These are phyloP conservation scores for Cercospora berteroae DNA, from an alignment of 2,329 filamentous ascomycete genomes.

Conservation along the genomic window DNA sequence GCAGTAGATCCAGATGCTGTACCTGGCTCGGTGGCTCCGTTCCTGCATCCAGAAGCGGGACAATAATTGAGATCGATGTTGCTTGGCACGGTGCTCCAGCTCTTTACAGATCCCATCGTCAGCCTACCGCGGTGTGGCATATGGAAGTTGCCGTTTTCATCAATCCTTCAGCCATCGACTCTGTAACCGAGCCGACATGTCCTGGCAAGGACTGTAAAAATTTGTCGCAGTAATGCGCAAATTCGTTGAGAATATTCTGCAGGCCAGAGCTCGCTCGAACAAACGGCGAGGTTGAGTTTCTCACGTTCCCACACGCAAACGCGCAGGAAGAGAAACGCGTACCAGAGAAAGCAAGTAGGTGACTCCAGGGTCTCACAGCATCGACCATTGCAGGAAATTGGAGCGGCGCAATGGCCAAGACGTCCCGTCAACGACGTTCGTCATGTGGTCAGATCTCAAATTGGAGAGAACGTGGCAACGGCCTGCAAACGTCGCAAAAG, in stretches of 20 bases:
- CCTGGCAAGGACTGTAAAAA: background rate
- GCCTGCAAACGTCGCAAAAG: background rate
- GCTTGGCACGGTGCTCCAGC: background rate
- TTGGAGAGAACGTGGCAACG: background rate
- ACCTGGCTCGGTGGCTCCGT: background rate
- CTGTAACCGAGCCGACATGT: background rate
- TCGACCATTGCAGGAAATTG: background rate
- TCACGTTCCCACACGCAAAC: background rate
- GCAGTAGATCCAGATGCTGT: background rate
- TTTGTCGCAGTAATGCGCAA: background rate
- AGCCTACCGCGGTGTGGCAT: background rate
- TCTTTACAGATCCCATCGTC: background rate
- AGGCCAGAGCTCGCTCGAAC: background rate
- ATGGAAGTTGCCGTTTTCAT: slow-evolving; percentile 1
- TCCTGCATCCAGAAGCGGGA: background rate
- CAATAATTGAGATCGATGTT: slow-evolving; percentile 5
- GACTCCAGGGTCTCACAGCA: background rate
- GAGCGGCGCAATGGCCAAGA: background rate
- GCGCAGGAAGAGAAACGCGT: background rate
- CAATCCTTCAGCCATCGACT: background rate
- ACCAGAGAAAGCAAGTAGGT: background rate
- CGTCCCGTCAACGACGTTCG: background rate
- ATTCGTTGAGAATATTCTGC: background rate
- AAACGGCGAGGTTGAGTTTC: background rate
- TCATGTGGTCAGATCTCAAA: background rate